Evolutionary conservation across 2,329 filamentous ascomycete species (phyloP).

Genomic region (Aspergillus udagawae): DNA sequence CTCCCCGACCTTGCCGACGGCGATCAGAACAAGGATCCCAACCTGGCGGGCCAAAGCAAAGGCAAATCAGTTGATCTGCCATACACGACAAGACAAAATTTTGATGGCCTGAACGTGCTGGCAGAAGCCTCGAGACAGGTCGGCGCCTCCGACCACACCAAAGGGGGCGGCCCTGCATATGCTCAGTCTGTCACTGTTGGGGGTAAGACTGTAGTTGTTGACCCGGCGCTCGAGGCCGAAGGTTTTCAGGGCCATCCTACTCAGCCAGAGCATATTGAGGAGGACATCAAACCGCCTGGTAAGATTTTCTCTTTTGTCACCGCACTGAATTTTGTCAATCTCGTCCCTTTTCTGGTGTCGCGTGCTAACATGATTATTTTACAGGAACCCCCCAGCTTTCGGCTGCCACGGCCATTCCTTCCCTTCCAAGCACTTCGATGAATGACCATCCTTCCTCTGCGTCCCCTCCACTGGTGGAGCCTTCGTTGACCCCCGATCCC

Average conservation of each 20-base stretch:
- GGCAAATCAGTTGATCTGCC: slow-evolving; percentile 39
- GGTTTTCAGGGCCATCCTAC: slow-evolving; percentile 32
- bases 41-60: slow-evolving; percentile 29
- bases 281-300: slow-evolving; percentile 22
- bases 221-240: slow-evolving; percentile 40
- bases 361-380: slow-evolving; percentile 12
- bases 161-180: slow-evolving; percentile 35
- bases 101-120: slow-evolving; percentile 79
- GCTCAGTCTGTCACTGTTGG: slow-evolving; percentile 39
- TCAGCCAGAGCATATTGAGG: slow-evolving; percentile 25
- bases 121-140: slow-evolving; percentile 84
- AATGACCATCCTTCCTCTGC: slow-evolving; percentile 30
- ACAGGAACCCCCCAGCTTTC: slow-evolving; percentile 29
- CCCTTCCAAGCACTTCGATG: slow-evolving; percentile 28
- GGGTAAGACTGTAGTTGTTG: slow-evolving; percentile 40
- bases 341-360: not conserved
- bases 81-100: slow-evolving; percentile 54
- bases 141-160: slow-evolving; percentile 49
- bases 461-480: slow-evolving; percentile 31
- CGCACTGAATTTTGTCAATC: too few relatives aligned
- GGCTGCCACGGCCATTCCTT: slow-evolving; percentile 27
- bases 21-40: slow-evolving; percentile 38
- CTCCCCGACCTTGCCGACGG: slow-evolving; percentile 53
- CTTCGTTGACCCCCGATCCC: slow-evolving; percentile 33
- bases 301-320: slow-evolving; percentile 10